phyloP scores from a whole-genome alignment of 2,329 filamentous ascomycete genomes.

The Lachnellula cervina region DNA sequence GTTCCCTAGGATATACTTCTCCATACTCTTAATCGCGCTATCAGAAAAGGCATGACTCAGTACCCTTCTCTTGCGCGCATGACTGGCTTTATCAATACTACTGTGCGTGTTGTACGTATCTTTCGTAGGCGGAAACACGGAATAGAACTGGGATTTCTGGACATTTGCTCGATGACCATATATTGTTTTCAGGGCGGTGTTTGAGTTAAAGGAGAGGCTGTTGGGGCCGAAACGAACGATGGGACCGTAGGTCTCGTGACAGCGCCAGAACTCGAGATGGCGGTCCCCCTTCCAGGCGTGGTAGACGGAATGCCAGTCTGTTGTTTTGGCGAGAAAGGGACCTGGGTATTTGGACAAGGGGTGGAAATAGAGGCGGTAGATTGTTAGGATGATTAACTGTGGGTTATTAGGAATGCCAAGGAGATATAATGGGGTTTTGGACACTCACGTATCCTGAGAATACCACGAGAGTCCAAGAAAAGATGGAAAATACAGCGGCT shows the following conservation, averaged over 20 bases:
- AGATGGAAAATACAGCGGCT: not conserved
- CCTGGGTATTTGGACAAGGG: slow-evolving; percentile 35
- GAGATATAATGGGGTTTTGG: not conserved
- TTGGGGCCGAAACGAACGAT: slow-evolving; percentile 76
- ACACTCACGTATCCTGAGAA: not conserved
- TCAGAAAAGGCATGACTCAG: slow-evolving; percentile 62
- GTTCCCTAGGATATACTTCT: slow-evolving; percentile 28
- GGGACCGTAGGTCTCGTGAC: slow-evolving; percentile 38
- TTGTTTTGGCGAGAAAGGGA: slow-evolving; percentile 33
- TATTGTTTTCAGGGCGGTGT: slow-evolving; percentile 60
- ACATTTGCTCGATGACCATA: slow-evolving; percentile 59
- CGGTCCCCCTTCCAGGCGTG: slow-evolving; percentile 35
- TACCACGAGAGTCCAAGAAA: not conserved
- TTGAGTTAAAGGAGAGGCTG: slow-evolving; percentile 71
- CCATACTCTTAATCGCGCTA: slow-evolving; percentile 28
- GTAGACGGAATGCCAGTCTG: slow-evolving; percentile 30
- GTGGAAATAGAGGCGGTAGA: slow-evolving; percentile 29
- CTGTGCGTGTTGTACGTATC: no score
- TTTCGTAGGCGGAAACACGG: slow-evolving; percentile 57
- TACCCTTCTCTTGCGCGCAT: slow-evolving; percentile 60
- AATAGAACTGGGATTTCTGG: slow-evolving; percentile 67
- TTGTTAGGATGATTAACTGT: slow-evolving; percentile 35
- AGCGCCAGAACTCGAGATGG: slow-evolving; percentile 32
- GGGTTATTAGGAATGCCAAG: not conserved
- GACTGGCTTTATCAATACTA: slow-evolving; percentile 57